Percentiles rank a stretch among this genome's conserved stretches.
Conservation (phyloP, 2,329 filamentous ascomycete species). For the Aureobasidium sp. region DNA sequence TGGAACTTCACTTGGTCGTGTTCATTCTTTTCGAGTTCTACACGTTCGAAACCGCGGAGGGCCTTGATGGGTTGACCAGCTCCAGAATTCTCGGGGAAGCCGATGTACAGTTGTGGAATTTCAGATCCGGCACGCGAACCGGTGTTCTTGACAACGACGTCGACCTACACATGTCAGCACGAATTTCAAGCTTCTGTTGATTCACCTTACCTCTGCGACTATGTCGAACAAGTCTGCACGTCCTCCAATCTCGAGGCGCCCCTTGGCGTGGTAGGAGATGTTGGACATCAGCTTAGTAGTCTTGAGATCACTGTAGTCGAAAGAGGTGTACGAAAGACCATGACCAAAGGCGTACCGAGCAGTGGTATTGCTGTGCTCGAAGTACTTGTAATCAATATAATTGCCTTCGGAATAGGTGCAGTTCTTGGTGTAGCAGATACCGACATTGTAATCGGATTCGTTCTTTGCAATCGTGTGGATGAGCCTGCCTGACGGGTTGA, state of each 20-base stretch:
- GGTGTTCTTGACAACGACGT: conserved; percentile 42
- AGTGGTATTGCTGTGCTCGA: conserved; percentile 42
- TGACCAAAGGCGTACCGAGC: conserved; percentile 29
- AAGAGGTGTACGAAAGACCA: conserved; percentile 31
- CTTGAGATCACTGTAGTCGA: conserved; percentile 27
- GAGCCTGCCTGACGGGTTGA: conserved; percentile 44
- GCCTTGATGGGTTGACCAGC: conserved; percentile 37
- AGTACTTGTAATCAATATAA: conserved; percentile 69
- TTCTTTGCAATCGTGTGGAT: conserved; percentile 67
- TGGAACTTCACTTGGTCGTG: conserved; percentile 26
- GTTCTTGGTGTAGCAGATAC: conserved; percentile 60
- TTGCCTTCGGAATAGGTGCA: conserved; percentile 62
- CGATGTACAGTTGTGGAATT: conserved; percentile 50
- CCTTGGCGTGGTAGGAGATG: conserved; percentile 58
- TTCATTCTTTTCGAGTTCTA: conserved; percentile 22
- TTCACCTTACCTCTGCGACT: conserved; percentile 20
- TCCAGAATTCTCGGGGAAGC: conserved; percentile 28
- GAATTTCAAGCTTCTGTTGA: neutral
- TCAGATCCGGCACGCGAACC: conserved; percentile 40
- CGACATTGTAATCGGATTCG: conserved; percentile 55
- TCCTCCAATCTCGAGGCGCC: conserved; percentile 43
- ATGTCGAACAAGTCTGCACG: conserved; percentile 46
- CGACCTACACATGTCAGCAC: conserved; percentile 30
- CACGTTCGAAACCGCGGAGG: conserved; percentile 36
- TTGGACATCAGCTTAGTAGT: conserved; percentile 58